phyloP scores from a whole-genome alignment of 768 basidiomycete genomes.

The Psilocybe sp. region DNA sequence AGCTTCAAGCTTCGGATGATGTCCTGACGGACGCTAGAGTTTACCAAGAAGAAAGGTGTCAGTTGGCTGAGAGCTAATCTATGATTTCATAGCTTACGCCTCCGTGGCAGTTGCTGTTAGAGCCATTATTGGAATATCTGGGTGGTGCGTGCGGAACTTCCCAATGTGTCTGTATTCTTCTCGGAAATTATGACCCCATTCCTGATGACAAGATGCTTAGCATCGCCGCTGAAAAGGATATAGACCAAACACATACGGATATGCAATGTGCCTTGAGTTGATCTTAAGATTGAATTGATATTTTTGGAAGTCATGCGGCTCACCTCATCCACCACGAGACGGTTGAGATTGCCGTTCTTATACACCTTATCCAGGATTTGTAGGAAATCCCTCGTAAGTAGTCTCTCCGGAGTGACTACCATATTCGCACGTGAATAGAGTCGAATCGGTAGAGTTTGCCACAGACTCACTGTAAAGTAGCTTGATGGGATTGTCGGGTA shows the following conservation, averaged over 20 bases:
- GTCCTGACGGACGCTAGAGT: slow-evolving; percentile 69
- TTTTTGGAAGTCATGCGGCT: slow-evolving; percentile 3
- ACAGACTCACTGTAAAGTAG: slow-evolving; percentile 67
- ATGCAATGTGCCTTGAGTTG: slow-evolving; percentile 72
- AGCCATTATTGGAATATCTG: slow-evolving; percentile 80
- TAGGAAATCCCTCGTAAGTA: slow-evolving; percentile 54
- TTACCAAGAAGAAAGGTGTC: neutral
- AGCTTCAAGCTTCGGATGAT: slow-evolving; percentile 69
- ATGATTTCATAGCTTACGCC: slow-evolving; percentile 35
- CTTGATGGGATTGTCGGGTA: slow-evolving; percentile 54
- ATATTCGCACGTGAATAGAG: neutral
- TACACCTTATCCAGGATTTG: slow-evolving; percentile 48
- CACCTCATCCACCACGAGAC: slow-evolving; percentile 83
- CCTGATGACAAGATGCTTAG: slow-evolving; percentile 33
- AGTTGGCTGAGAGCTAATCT: neutral
- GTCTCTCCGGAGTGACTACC: slow-evolving; percentile 75
- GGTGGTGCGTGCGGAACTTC: slow-evolving; percentile 62
- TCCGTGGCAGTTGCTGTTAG: slow-evolving; percentile 82
- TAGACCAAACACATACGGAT: slow-evolving; percentile 43
- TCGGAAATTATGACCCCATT: slow-evolving; percentile 86
- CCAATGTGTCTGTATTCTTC: slow-evolving; percentile 72
- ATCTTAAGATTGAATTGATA: neutral
- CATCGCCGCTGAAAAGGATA: neutral
- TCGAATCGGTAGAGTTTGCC: neutral
- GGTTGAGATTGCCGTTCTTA: slow-evolving; percentile 55